Evolutionary conservation across 345 rosid genomes (phyloP).

Genomic region (Sisymbrium irio): DNA sequence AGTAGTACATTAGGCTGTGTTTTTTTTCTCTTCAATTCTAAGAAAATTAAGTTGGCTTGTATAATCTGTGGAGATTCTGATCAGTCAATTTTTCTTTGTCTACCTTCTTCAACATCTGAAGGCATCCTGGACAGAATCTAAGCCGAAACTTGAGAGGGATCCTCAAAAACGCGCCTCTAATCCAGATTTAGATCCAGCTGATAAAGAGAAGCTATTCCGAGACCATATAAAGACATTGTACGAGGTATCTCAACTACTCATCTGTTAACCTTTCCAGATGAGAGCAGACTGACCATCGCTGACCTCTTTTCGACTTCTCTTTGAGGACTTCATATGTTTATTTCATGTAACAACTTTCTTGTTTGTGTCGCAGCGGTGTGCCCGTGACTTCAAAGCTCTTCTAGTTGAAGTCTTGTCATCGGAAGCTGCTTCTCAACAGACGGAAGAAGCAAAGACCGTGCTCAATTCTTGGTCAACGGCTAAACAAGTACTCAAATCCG

Average conservation of each 20-base stretch:
- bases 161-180: conserved; percentile 88
- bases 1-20: background rate
- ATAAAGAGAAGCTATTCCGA: conserved; percentile 86
- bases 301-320: background rate
- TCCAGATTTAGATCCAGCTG: conserved; percentile 74
- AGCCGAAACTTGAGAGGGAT: conserved; percentile 85
- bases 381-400: conserved; percentile 63
- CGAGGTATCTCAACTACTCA: conserved; percentile 53
- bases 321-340: background rate
- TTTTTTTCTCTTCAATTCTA: background rate
- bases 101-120: conserved; percentile 31
- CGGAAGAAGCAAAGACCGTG: conserved; percentile 71
- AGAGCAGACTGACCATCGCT: background rate
- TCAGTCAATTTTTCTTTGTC: conserved; percentile 3
- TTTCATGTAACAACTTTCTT: background rate
- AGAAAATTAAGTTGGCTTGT: background rate
- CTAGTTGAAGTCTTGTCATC: conserved; percentile 65
- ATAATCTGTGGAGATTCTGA: conserved; percentile 5
- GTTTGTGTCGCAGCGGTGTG: conserved; percentile 53
- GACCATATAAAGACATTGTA: conserved; percentile 75
- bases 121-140: conserved; percentile 98
- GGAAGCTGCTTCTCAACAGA: conserved; percentile 63
- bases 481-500: conserved; percentile 67
- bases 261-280: background rate
- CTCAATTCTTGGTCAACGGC: conserved; percentile 94